Percentiles rank a stretch among this genome's conserved stretches.
Evolutionary conservation across 345 rosid species (phyloP).

Genomic region (Barbarea vulgaris): DNA sequence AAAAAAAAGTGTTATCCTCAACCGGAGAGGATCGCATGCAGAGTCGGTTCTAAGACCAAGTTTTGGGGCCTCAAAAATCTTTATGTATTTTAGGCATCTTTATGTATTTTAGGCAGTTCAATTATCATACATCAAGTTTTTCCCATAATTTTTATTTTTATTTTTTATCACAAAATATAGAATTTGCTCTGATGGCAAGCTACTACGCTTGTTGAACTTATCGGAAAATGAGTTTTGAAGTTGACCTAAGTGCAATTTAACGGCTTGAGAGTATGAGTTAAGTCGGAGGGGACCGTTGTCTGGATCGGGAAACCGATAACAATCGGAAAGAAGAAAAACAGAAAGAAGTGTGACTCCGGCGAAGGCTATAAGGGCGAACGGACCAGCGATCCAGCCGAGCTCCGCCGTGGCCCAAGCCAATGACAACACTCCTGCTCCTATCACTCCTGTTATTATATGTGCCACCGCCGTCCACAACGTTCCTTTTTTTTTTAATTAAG

Average conservation of each 20-base stretch:
- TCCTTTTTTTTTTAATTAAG: slow-evolving; percentile 38
- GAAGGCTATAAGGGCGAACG: slow-evolving; percentile 48
- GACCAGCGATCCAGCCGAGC: slow-evolving; percentile 81
- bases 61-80: not conserved
- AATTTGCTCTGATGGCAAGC: too few species aligned
- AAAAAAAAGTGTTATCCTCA: not conserved
- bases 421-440: slow-evolving; percentile 81
- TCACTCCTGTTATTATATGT: slow-evolving; percentile 75
- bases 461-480: slow-evolving; percentile 64
- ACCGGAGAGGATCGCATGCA: not conserved
- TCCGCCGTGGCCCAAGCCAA: slow-evolving; percentile 74
- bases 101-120: not conserved
- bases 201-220: too few species aligned
- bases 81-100: too few species aligned
- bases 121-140: not conserved
- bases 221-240: not conserved
- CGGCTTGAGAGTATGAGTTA: slow-evolving; percentile 57
- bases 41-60: not conserved
- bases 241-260: slow-evolving; percentile 54
- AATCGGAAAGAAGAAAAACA: slow-evolving; percentile 52
- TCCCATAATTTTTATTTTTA: too few species aligned
- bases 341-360: slow-evolving; percentile 57
- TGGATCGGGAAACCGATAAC: slow-evolving; percentile 62
- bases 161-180: too few species aligned
- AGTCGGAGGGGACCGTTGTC: slow-evolving; percentile 49